Percentiles rank a stretch among this genome's conserved stretches.
Conservation (phyloP, 176 grass and related monocot species). For the Juncus inflexus region DNA sequence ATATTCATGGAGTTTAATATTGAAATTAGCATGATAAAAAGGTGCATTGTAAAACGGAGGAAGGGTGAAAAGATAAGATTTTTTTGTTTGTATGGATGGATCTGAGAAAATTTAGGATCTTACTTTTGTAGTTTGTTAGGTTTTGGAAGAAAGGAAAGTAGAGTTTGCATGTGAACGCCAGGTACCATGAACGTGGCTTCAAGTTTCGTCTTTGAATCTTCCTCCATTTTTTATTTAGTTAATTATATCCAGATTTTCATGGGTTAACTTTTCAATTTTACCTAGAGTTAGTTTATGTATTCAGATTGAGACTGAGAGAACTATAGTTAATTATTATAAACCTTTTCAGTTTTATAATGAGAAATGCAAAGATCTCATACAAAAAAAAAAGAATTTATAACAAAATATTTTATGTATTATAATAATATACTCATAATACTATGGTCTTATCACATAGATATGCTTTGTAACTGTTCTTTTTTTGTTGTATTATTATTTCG, state of each 20-base stretch:
- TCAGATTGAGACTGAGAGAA: not conserved
- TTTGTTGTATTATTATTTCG: no score
- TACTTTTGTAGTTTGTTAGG: conserved; percentile 8
- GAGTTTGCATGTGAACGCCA: conserved; percentile 26
- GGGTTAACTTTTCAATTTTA: no score
- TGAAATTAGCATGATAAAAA: not conserved
- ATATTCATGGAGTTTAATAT: not conserved
- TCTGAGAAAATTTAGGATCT: conserved; percentile 19
- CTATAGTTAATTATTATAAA: not conserved
- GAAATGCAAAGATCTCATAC: not conserved
- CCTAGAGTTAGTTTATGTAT: no score
- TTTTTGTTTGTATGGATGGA: not conserved
- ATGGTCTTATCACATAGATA: no score
- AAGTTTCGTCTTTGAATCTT: conserved; percentile 22
- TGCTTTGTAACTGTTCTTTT: no score
- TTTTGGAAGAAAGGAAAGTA: conserved; percentile 27
- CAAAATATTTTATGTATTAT: no score
- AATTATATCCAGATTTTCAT: not conserved
- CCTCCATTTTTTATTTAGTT: conserved; percentile 8
- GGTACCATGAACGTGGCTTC: conserved; percentile 23
- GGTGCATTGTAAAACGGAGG: not conserved
- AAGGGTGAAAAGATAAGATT: not conserved
- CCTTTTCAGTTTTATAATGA: not conserved
- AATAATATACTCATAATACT: no score
- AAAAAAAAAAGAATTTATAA: not conserved